These are phyloP conservation scores for Ogataea nakhonphanomensis DNA, from an alignment of 805 yeast species.

Conservation along the genomic window DNA sequence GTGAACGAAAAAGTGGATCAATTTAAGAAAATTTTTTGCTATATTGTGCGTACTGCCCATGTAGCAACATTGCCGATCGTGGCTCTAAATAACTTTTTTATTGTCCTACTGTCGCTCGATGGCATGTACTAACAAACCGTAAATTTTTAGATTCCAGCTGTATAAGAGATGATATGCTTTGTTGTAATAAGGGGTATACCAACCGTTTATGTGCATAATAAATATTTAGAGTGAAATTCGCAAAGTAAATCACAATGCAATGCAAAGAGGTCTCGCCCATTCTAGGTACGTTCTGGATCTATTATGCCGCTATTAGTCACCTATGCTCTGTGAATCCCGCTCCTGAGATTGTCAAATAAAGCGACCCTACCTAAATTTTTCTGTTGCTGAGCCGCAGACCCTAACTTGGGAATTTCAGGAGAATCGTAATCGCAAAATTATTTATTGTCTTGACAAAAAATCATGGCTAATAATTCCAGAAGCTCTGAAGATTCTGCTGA, in stretches of 20 bases:
- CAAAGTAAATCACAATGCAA: no score
- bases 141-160: no score
- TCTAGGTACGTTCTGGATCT: no score
- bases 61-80: slow-evolving; percentile 1
- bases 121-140: no score
- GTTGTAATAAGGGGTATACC: no score
- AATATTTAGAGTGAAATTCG: no score
- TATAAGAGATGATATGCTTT: no score
- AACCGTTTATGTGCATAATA: no score
- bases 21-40: not conserved
- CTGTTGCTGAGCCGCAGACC: slow-evolving; percentile 1
- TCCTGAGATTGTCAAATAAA: no score
- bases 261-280: no score
- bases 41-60: not conserved
- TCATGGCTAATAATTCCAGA: not conserved
- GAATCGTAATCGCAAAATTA: not conserved
- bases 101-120: not conserved
- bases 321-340: no score
- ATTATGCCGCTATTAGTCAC: no score
- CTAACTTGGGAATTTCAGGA: not conserved
- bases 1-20: not conserved
- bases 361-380: not conserved
- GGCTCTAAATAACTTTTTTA: not conserved
- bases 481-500: not conserved
- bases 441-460: not conserved